Percentiles rank a stretch among this genome's conserved stretches.
phyloP scores from a whole-genome alignment of 345 rosid species.

The Lepidium aucheri region DNA sequence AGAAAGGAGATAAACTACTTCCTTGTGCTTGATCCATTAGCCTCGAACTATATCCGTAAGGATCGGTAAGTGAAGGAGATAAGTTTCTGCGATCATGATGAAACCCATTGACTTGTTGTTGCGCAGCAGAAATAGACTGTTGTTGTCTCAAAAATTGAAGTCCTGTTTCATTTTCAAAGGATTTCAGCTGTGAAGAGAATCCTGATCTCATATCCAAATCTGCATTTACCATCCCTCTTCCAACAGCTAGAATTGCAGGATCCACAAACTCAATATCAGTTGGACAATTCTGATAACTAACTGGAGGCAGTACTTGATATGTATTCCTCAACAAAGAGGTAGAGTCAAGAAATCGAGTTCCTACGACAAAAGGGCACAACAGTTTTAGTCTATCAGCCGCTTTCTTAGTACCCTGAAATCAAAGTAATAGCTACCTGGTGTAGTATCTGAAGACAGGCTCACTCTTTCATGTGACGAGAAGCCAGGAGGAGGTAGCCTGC shows the following conservation, averaged over 20 bases:
- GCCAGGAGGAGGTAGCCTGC: constrained; percentile 89
- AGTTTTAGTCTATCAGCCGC: not conserved
- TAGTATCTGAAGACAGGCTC: constrained; percentile 37
- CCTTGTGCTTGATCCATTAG: constrained; percentile 50
- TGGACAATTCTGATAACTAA: constrained; percentile 33
- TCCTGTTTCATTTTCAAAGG: constrained; percentile 58
- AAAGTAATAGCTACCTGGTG: constrained; percentile 36
- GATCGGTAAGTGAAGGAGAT: constrained; percentile 38
- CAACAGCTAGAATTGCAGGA: constrained; percentile 95
- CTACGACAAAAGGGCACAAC: constrained; percentile 23
- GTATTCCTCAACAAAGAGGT: constrained; percentile 46
- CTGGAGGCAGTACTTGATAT: constrained; percentile 31
- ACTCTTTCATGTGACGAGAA: constrained; percentile 63
- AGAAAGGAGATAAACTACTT: constrained; percentile 4
- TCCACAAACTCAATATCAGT: constrained; percentile 79
- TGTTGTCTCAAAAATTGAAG: constrained; percentile 62
- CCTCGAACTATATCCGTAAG: constrained; percentile 51
- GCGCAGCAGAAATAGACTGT: constrained; percentile 42
- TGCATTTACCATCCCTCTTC: constrained; percentile 47
- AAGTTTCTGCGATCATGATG: constrained; percentile 37
- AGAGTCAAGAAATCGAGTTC: constrained; percentile 43
- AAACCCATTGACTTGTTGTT: constrained; percentile 43
- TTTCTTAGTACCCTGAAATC: not conserved
- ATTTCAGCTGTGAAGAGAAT: constrained; percentile 36
- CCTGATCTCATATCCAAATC: constrained; percentile 54